phyloP scores from a whole-genome alignment of 192 early-diverging fungal species.

The Oehlia diaphana region DNA sequence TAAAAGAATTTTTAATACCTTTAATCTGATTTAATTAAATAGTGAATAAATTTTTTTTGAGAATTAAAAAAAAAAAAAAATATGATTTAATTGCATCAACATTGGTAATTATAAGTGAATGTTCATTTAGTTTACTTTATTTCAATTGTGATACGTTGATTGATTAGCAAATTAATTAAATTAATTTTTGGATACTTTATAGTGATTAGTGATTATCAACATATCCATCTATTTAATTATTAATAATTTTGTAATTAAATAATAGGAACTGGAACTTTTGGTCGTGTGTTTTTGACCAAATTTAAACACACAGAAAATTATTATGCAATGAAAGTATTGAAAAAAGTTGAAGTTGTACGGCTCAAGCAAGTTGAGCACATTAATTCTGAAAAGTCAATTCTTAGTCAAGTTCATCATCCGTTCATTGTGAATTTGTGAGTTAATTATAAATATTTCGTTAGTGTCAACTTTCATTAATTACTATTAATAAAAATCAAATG shows the following conservation, averaged over 20 bases:
- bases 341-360: slow-evolving; percentile 78
- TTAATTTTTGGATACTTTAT: neutral
- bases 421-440: slow-evolving; percentile 81
- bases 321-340: slow-evolving; percentile 87
- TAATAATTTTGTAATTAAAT: neutral
- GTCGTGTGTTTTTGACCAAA: slow-evolving; percentile 87
- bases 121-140: neutral
- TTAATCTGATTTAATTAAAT: neutral
- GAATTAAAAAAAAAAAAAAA: neutral
- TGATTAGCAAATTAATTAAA: slow-evolving; percentile 4
- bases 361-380: slow-evolving; percentile 87
- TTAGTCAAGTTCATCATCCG: slow-evolving; percentile 72
- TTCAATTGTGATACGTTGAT: neutral
- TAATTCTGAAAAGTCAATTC: slow-evolving; percentile 80
- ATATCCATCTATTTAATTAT: neutral
- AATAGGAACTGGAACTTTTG: slow-evolving; percentile 96
- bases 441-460: slow-evolving; percentile 6
- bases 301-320: slow-evolving; percentile 66
- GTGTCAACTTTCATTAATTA: neutral
- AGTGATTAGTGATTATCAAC: neutral
- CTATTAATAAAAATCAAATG: neutral
- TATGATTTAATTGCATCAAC: too few species aligned
- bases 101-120: too few species aligned
- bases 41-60: neutral
- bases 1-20: neutral